phyloP scores from a whole-genome alignment of 352 stramenopile genomes.

The Phytophthora hybrid region DNA sequence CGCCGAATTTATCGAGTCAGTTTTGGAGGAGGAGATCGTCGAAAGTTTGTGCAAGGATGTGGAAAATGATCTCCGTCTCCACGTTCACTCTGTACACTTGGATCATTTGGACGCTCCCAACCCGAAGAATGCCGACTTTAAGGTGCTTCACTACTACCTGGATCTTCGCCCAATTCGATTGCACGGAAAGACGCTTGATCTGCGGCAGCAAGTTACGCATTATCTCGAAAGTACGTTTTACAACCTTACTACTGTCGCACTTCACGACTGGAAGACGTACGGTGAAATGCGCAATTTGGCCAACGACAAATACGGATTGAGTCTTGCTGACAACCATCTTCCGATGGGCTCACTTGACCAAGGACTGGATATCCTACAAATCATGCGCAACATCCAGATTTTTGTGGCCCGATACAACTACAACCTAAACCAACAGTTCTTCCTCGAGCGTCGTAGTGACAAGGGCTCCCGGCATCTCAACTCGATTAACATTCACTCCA shows the following conservation, averaged over 20 bases:
- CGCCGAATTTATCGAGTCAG: constrained; percentile 81
- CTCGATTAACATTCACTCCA: constrained; percentile 94
- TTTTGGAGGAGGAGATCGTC: constrained; percentile 90
- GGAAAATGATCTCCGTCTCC: constrained; percentile 94
- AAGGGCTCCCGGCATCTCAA: constrained; percentile 93
- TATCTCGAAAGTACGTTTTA: constrained; percentile 97
- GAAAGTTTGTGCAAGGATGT: constrained; percentile 92
- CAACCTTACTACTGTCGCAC: constrained; percentile 93
- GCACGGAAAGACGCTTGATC: constrained; percentile 88
- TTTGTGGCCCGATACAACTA: constrained; percentile 94
- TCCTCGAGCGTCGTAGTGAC: constrained; percentile 92
- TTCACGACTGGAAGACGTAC: constrained; percentile 97
- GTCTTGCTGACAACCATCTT: constrained; percentile 92
- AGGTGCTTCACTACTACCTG: constrained; percentile 88
- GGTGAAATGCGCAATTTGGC: constrained; percentile 94
- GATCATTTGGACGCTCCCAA: constrained; percentile 89
- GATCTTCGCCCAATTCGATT: constrained; percentile 88
- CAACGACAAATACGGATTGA: constrained; percentile 93
- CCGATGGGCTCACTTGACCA: constrained; percentile 94
- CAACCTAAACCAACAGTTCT: constrained; percentile 96
- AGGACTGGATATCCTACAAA: constrained; percentile 94
- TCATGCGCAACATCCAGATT: constrained; percentile 96
- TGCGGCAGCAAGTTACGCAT: constrained; percentile 89
- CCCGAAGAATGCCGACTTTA: constrained; percentile 84
- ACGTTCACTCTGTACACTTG: constrained; percentile 90